These are phyloP conservation scores for Cystobasidium pallidum DNA, from an alignment of 1,284 basidiomycete species.

Conservation along the genomic window DNA sequence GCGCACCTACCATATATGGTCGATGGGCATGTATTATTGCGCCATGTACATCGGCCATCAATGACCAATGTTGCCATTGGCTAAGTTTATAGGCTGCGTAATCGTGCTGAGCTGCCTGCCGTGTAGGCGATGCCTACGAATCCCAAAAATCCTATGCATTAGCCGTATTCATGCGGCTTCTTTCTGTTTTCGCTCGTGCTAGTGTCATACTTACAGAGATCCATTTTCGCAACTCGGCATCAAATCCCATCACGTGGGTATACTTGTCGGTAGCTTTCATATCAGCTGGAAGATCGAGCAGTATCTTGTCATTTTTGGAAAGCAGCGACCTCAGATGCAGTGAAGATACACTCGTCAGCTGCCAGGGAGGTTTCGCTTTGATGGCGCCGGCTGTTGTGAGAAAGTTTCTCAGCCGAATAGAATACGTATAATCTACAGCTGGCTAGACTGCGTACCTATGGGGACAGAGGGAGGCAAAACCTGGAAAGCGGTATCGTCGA, in stretches of 20 bases:
- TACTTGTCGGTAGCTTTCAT: constrained; percentile 37
- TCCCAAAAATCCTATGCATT: not conserved
- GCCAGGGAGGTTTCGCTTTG: constrained; percentile 22
- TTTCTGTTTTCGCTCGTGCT: not conserved
- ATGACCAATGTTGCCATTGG: constrained; percentile 31
- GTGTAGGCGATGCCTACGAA: not conserved
- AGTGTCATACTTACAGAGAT: constrained; percentile 10
- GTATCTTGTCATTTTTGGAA: not conserved
- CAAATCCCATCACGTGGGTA: constrained; percentile 26
- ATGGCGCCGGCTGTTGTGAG: not conserved
- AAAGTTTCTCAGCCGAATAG: too few species aligned
- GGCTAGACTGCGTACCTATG: not conserved
- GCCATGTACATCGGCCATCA: constrained; percentile 40
- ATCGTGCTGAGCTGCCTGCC: constrained; percentile 2
- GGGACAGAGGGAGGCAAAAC: not conserved
- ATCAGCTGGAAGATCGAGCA: constrained; percentile 24
- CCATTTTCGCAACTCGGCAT: constrained; percentile 28
- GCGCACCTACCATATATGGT: constrained; percentile 35
- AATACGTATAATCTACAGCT: too few species aligned
- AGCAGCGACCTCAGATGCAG: constrained; percentile 7
- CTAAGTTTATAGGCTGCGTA: constrained; percentile 19
- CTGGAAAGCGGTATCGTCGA: constrained; percentile 16
- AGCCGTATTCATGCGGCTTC: not conserved
- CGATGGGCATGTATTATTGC: constrained; percentile 30
- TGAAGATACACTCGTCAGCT: constrained; percentile 27